phyloP scores from a whole-genome alignment of 768 basidiomycete genomes.

The Cubamyces sp. region DNA sequence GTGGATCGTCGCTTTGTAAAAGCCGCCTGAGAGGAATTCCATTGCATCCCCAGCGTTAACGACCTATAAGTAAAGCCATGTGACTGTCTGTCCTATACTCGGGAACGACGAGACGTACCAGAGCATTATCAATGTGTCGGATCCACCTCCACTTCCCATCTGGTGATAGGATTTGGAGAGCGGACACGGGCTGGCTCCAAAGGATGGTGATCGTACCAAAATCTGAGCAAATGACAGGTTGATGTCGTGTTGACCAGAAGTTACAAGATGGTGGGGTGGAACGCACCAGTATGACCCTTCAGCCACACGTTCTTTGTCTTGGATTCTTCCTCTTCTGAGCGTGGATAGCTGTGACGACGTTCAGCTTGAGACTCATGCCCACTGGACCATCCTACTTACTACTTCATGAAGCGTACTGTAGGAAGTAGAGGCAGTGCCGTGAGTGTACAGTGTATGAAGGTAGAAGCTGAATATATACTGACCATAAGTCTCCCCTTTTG shows the following conservation, averaged over 20 bases:
- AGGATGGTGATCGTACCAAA: slow-evolving; percentile 39
- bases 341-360: slow-evolving; percentile 33
- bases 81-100: not conserved
- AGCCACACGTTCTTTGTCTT: slow-evolving; percentile 40
- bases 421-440: not conserved
- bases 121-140: slow-evolving; percentile 40
- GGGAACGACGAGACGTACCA: slow-evolving; percentile 31
- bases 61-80: slow-evolving; percentile 36
- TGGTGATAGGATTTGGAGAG: slow-evolving; percentile 39
- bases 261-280: no score
- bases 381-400: slow-evolving; percentile 2
- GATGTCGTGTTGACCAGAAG: not conserved
- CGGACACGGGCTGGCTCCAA: slow-evolving; percentile 42
- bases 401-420: slow-evolving; percentile 36
- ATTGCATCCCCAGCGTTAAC: slow-evolving; percentile 41
- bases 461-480: not conserved
- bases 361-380: not conserved
- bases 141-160: slow-evolving; percentile 43
- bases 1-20: slow-evolving; percentile 42
- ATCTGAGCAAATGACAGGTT: slow-evolving; percentile 28
- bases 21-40: slow-evolving; percentile 41
- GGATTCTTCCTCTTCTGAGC: slow-evolving; percentile 37
- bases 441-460: not conserved
- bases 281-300: slow-evolving; percentile 41
- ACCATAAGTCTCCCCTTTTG: slow-evolving; percentile 44